Evolutionary conservation across 306 rosid genomes (phyloP).

Genomic region (Vigna trinervia): DNA sequence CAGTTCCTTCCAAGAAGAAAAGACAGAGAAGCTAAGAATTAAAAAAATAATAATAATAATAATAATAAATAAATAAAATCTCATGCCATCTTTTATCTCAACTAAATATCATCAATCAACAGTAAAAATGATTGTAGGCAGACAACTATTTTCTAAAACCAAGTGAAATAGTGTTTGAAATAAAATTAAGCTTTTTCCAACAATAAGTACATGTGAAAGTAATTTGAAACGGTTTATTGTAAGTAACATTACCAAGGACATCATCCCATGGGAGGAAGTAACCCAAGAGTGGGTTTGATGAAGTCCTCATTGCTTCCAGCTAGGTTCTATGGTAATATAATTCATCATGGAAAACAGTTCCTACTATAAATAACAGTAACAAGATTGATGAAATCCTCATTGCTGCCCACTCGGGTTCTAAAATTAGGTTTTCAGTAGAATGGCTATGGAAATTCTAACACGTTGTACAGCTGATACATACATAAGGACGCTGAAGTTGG

Average conservation of each 20-base stretch:
- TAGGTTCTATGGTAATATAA: constrained; percentile 12
- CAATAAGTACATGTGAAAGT: not conserved
- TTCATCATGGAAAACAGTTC: not conserved
- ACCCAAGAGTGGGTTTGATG: constrained; percentile 8
- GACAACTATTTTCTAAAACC: too few relatives aligned
- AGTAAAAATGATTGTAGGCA: too few relatives aligned
- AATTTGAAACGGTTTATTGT: not conserved
- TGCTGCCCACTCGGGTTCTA: constrained; percentile 11
- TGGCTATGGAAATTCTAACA: not conserved
- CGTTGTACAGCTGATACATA: not conserved
- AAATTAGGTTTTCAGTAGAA: constrained; percentile 10
- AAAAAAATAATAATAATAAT: too few relatives aligned
- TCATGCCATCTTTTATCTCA: too few relatives aligned
- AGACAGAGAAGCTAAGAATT: too few relatives aligned
- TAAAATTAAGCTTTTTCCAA: not conserved
- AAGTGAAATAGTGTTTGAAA: too few relatives aligned
- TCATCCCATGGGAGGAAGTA: constrained; percentile 13
- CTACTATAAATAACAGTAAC: not conserved
- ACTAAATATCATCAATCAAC: too few relatives aligned
- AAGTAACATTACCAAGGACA: constrained; percentile 25
- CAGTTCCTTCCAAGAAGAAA: too few relatives aligned
- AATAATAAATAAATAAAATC: too few relatives aligned
- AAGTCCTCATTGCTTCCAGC: not conserved
- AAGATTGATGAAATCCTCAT: not conserved
- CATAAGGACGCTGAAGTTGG: not conserved